Conservation (phyloP, 2,329 filamentous ascomycete genomes). For the Diaporthe citrichinensis region DNA sequence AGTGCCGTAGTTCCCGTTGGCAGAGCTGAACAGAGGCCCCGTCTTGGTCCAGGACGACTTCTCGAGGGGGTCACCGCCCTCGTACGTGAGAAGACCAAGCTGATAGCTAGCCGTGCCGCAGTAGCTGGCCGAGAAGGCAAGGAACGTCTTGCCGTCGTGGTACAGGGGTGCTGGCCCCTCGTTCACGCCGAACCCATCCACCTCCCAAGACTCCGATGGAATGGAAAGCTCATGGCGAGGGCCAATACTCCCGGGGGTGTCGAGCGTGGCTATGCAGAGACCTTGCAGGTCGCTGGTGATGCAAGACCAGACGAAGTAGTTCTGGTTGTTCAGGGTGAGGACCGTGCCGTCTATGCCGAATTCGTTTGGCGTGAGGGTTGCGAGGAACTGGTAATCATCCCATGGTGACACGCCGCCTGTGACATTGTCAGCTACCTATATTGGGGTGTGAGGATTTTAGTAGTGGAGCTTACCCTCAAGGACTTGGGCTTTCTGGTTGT, state of each 20-base stretch:
- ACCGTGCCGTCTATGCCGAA: slow-evolving; percentile 30
- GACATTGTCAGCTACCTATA: neutral
- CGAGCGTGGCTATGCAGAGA: slow-evolving; percentile 39
- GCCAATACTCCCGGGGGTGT: slow-evolving; percentile 39
- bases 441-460: neutral
- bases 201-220: slow-evolving; percentile 41
- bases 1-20: slow-evolving; percentile 43
- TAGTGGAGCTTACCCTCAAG: neutral
- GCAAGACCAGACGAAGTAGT: slow-evolving; percentile 41
- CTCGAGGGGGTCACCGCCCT: slow-evolving; percentile 35
- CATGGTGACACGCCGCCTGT: slow-evolving; percentile 1
- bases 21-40: slow-evolving; percentile 38
- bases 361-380: neutral
- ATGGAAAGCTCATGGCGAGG: slow-evolving; percentile 41
- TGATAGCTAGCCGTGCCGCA: slow-evolving; percentile 43
- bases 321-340: slow-evolving; percentile 17
- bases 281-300: slow-evolving; percentile 38
- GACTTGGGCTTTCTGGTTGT: slow-evolving; percentile 8
- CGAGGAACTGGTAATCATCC: slow-evolving; percentile 10
- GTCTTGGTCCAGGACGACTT: slow-evolving; percentile 41
- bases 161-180: slow-evolving; percentile 36
- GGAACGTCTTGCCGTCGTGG: slow-evolving; percentile 41
- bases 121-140: slow-evolving; percentile 42
- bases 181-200: slow-evolving; percentile 5
- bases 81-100: slow-evolving; percentile 40